Percentiles rank a stretch among this genome's conserved stretches.
Evolutionary conservation across 352 stramenopile genomes (phyloP).

Genomic region (Achlya hypogyna): DNA sequence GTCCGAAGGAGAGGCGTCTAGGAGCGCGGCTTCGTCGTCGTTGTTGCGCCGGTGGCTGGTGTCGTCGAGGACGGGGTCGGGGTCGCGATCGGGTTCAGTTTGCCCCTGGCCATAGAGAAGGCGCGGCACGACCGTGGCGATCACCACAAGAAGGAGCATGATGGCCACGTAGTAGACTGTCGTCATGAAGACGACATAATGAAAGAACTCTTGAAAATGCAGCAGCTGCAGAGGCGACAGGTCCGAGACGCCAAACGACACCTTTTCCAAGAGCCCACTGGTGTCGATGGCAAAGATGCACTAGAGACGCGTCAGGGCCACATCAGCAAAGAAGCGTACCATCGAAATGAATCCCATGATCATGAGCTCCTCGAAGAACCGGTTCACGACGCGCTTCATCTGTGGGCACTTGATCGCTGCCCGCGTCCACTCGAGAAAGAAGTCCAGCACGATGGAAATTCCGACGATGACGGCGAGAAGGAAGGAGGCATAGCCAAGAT

Average conservation of each 20-base stretch:
- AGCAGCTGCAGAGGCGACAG: conserved; percentile 55
- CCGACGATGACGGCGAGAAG: conserved; percentile 68
- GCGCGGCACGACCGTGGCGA: conserved; percentile 74
- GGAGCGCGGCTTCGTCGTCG: conserved; percentile 25
- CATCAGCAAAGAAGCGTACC: conserved; percentile 23
- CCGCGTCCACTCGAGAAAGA: conserved; percentile 38
- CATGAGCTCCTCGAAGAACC: conserved; percentile 83
- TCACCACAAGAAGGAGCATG: conserved; percentile 70
- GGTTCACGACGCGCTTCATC: conserved; percentile 72
- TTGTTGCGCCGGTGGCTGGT: no score
- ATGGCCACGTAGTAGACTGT: conserved; percentile 88
- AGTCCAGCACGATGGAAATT: conserved; percentile 57
- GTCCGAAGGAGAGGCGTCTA: conserved; percentile 18
- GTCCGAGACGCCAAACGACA: conserved; percentile 31
- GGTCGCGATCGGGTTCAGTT: neutral
- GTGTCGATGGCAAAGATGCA: conserved; percentile 81
- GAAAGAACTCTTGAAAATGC: conserved; percentile 86
- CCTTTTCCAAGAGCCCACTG: conserved; percentile 48
- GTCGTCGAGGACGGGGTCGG: conserved; percentile 16
- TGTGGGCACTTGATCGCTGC: conserved; percentile 61
- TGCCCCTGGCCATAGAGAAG: conserved; percentile 35
- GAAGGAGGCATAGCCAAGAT: conserved; percentile 63
- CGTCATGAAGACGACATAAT: conserved; percentile 84
- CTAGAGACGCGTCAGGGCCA: neutral
- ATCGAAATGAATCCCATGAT: conserved; percentile 84